Percentiles rank a stretch among this genome's conserved stretches.
phyloP scores from a whole-genome alignment of 108 stramenopile genomes.

The Nannochloropsis oceanica region DNA sequence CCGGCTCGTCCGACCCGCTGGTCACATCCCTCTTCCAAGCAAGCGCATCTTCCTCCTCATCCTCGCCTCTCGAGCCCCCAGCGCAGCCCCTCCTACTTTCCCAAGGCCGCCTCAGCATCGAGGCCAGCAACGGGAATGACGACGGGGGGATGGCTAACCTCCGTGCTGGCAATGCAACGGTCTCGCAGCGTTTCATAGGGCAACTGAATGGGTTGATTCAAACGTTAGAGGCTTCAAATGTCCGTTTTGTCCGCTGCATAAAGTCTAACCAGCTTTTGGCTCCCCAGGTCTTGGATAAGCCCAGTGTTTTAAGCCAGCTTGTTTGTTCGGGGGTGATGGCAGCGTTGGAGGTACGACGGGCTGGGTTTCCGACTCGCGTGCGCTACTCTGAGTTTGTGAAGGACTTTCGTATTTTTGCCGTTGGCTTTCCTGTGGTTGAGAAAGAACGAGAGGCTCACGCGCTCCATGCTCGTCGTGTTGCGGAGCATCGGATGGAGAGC shows the following conservation, averaged over 20 bases:
- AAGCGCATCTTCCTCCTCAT: not conserved
- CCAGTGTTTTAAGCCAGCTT: conserved; percentile 51
- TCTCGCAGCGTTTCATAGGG: conserved; percentile 45
- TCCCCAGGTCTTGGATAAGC: conserved; percentile 45
- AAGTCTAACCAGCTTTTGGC: conserved; percentile 51
- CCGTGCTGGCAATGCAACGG: conserved; percentile 36
- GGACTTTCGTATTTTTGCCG: conserved; percentile 2
- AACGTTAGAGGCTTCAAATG: conserved; percentile 43
- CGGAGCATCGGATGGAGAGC: not conserved
- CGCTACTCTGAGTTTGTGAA: not conserved
- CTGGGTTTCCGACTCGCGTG: conserved; percentile 9
- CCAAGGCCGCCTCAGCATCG: not conserved
- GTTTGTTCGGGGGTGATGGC: conserved; percentile 11
- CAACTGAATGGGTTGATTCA: conserved; percentile 48
- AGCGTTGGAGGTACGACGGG: conserved; percentile 1
- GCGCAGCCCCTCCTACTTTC: not conserved
- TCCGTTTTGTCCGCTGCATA: conserved; percentile 62
- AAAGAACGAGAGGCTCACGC: not conserved
- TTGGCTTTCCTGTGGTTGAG: not conserved
- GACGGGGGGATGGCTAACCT: not conserved
- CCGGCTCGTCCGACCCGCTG: conserved; percentile 38
- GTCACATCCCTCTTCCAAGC: conserved; percentile 21
- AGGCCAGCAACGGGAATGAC: not conserved
- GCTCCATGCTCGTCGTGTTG: not conserved
- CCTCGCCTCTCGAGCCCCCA: not conserved